phyloP scores from a whole-genome alignment of 2,329 filamentous ascomycete species.

The Nakataea oryzae region DNA sequence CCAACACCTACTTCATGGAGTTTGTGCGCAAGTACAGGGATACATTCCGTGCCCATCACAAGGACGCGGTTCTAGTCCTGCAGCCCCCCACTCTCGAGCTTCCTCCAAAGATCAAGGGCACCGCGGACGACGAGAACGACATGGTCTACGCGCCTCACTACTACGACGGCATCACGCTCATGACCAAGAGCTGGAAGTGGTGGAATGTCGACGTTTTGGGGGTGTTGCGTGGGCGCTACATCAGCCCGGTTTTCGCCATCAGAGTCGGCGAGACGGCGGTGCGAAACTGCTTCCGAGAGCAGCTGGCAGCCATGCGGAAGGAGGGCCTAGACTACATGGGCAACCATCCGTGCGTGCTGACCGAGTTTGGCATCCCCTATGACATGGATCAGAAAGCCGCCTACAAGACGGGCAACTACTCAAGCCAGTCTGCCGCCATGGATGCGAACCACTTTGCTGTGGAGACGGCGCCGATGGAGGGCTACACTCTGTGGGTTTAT shows the following conservation, averaged over 20 bases:
- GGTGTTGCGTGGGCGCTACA: constrained; percentile 78
- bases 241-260: constrained; percentile 82
- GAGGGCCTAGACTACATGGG: constrained; percentile 87
- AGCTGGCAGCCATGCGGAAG: constrained; percentile 70
- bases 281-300: constrained; percentile 82
- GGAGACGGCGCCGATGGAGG: constrained; percentile 73
- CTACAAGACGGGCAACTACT: constrained; percentile 92
- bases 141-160: constrained; percentile 93
- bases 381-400: constrained; percentile 97
- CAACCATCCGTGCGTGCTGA: constrained; percentile 78
- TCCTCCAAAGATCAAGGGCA: constrained; percentile 79
- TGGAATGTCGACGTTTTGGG: constrained; percentile 98
- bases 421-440: constrained; percentile 82
- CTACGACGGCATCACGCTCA: constrained; percentile 91
- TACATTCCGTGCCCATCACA: constrained; percentile 65
- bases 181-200: constrained; percentile 95
- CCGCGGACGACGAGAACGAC: constrained; percentile 75
- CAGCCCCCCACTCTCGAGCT: constrained; percentile 89
- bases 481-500: constrained; percentile 87
- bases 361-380: constrained; percentile 95
- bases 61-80: constrained; percentile 76
- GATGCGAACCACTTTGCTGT: constrained; percentile 93
- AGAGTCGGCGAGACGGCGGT: constrained; percentile 91
- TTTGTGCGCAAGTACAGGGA: constrained; percentile 70
- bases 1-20: constrained; percentile 83